A percentile compares a stretch with the other conserved stretches of the same genome.
These are phyloP conservation scores for Daldinia grandis DNA, from an alignment of 495 filamentous ascomycete genomes.

Conservation along the genomic window DNA sequence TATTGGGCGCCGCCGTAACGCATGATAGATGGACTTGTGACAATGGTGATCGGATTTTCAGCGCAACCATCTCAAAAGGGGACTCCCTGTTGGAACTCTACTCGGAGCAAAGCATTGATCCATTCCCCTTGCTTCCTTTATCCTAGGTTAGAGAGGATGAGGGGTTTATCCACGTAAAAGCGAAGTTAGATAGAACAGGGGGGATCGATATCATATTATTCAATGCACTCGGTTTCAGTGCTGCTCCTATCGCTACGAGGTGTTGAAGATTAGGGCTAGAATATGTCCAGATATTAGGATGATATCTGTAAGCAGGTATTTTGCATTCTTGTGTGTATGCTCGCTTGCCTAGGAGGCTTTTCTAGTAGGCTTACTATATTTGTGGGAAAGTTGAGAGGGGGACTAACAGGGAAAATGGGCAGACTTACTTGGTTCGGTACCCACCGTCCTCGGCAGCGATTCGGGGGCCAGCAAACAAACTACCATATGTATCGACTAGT, in stretches of 20 bases:
- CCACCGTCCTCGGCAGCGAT: slow-evolving; percentile 20
- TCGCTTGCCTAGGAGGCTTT: background rate
- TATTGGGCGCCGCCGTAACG: slow-evolving; percentile 16
- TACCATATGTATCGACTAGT: slow-evolving; percentile 34
- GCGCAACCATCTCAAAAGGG: slow-evolving; percentile 13
- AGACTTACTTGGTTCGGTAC: slow-evolving; percentile 1
- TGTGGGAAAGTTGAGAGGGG: background rate
- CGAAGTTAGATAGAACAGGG: slow-evolving; percentile 22
- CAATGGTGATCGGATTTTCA: slow-evolving; percentile 20
- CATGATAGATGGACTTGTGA: slow-evolving; percentile 19
- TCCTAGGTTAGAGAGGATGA: slow-evolving; percentile 18
- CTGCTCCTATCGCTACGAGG: background rate
- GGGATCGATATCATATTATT: slow-evolving; percentile 2
- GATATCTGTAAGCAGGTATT: background rate
- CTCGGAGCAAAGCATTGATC: slow-evolving; percentile 22
- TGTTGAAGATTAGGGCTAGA: background rate
- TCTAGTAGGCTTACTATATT: background rate
- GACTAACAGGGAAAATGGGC: background rate
- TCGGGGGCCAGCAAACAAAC: slow-evolving; percentile 35
- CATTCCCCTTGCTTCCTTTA: slow-evolving; percentile 32
- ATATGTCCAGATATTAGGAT: background rate
- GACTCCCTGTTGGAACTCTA: slow-evolving; percentile 21
- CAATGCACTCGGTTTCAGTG: background rate
- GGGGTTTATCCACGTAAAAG: slow-evolving; percentile 24
- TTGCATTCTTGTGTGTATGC: background rate